phyloP scores from a whole-genome alignment of 768 basidiomycete genomes.

The Roridomyces roridus region DNA sequence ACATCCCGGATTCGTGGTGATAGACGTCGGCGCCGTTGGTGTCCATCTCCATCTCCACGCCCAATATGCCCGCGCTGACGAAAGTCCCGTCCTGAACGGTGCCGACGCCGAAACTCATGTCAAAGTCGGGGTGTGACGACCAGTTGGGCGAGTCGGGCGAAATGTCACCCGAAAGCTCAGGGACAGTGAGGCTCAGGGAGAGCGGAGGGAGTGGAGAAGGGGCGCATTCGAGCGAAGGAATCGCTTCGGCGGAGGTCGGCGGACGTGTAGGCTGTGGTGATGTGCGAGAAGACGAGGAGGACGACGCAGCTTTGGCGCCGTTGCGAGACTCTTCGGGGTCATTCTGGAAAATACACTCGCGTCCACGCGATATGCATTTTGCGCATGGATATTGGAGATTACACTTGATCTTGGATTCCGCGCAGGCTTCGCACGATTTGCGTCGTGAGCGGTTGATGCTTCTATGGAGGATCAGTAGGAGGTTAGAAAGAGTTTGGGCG shows the following conservation, averaged over 20 bases:
- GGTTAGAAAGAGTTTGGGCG: conserved; percentile 11
- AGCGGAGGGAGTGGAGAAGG: not conserved
- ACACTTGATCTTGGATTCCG: conserved; percentile 80
- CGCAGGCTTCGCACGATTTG: conserved; percentile 76
- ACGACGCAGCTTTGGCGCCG: conserved; percentile 45
- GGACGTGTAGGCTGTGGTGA: not conserved
- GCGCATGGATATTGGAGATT: conserved; percentile 72
- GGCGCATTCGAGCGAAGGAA: no score
- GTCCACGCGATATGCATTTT: conserved; percentile 65
- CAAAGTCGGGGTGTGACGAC: conserved; percentile 47
- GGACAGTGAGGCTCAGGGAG: not conserved
- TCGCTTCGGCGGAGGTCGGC: no score
- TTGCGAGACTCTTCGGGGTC: conserved; percentile 50
- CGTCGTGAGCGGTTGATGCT: conserved; percentile 63
- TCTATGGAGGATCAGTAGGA: conserved; percentile 33
- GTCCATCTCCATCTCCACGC: no score
- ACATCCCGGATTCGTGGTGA: no score
- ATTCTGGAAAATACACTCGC: conserved; percentile 69
- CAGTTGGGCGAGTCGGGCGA: conserved; percentile 42
- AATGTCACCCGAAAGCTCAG: conserved; percentile 9
- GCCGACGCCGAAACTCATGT: no score
- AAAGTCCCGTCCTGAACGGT: no score
- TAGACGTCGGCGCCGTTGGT: no score
- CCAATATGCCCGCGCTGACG: not conserved
- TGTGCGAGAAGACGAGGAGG: not conserved